These are phyloP conservation scores for Metschnikowia proteae DNA, from an alignment of 805 yeast species.

Conservation along the genomic window DNA sequence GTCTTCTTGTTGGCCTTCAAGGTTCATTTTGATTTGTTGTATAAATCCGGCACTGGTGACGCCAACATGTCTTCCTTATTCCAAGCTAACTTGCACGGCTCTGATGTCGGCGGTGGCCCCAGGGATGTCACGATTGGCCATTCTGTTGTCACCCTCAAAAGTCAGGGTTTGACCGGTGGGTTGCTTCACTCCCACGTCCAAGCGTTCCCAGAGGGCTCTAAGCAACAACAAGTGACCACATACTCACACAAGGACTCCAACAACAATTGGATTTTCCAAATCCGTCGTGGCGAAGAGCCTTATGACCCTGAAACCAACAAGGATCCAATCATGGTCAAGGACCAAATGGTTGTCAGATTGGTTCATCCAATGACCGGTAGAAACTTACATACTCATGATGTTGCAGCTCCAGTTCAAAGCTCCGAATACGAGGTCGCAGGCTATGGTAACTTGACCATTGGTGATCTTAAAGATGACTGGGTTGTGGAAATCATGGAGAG, in stretches of 20 bases:
- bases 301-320: conserved; percentile 31
- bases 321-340: conserved; percentile 40
- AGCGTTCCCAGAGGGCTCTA: conserved; percentile 45
- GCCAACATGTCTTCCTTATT: conserved; percentile 75
- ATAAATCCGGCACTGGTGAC: conserved; percentile 78
- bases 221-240: conserved; percentile 47
- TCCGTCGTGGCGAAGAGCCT: conserved; percentile 36
- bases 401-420: conserved; percentile 58
- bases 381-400: conserved; percentile 69
- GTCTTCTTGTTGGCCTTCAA: conserved; percentile 68
- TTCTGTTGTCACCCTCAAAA: conserved; percentile 38
- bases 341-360: conserved; percentile 61
- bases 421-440: conserved; percentile 63
- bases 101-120: conserved; percentile 64
- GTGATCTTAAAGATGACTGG: conserved; percentile 79
- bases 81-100: conserved; percentile 71
- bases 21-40: conserved; percentile 68
- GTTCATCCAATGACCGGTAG: conserved; percentile 59
- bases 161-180: conserved; percentile 44
- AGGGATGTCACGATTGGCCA: conserved; percentile 61
- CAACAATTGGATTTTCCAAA: conserved; percentile 47
- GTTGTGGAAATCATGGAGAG: conserved; percentile 64
- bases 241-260: conserved; percentile 45
- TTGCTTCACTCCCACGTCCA: conserved; percentile 46
- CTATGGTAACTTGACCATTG: conserved; percentile 61